Base-by-base conservation (phyloP, 139 green algal genomes). In the Volvox reticuliferus region DNA sequence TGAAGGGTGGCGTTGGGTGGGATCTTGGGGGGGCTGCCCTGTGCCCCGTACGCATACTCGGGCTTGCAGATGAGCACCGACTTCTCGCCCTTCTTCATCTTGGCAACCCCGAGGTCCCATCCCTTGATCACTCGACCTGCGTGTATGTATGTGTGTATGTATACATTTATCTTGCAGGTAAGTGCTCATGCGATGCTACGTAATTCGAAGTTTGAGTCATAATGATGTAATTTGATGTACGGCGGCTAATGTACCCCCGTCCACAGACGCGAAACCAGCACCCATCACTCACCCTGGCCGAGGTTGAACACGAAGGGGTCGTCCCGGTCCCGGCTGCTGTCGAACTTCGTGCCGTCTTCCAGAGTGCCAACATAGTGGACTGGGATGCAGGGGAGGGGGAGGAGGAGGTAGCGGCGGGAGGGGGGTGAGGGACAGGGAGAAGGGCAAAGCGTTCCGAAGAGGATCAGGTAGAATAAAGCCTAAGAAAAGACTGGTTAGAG, bases 361-460 rank as follows among this genome's bases (percentile, higher is more conserved):
- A 99, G 95, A 0, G 97, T 99, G 62, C 98, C 98, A 21, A 96
- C 95, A 89, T 99, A 99, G 94, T 99, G 98, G 36, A 99, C 98
- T 98, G 94, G 78, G 92, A 14, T 28, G n/a, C 63, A 33, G 13
- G 81, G 33, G 22, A 32, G 62, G 21, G 62, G 33, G 67, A 37
- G 71, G 82, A 1, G 22, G 22, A 55, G 9, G 17, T 12, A 73
- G 77, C 32, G 61, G 32, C 18, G 50, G 79, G 14, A 32, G 14
- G 69, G 50, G 50, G n/a, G 12, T 80, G 13, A 20, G 18, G 44
- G 44, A 9, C 5, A 55, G 44, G 5, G 44, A 55, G 44, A 55
- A 55, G 44, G 44, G 44, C n/a, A n/a, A n/a, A n/a, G n/a, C n/a
- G n/a, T n/a, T n/a, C n/a, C n/a, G n/a, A n/a, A n/a, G n/a, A n/a